phyloP scores from a whole-genome alignment of 2,329 filamentous ascomycete species.

The Exophiala alcalophila region DNA sequence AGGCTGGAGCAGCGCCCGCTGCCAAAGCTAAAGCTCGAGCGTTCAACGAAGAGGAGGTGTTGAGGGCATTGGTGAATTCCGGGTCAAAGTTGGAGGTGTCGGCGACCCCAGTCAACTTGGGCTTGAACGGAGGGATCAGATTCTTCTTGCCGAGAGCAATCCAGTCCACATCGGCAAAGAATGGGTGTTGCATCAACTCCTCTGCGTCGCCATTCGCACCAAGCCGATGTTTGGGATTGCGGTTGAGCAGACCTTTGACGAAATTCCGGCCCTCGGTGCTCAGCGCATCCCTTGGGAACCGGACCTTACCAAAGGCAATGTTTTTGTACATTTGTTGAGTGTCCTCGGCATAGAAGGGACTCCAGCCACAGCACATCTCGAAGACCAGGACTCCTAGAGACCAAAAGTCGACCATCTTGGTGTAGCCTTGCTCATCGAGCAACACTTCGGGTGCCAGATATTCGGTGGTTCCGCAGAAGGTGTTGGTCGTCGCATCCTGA shows the following conservation, averaged over 20 bases:
- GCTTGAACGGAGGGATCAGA: conserved; percentile 95
- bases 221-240: conserved; percentile 92
- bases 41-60: conserved; percentile 82
- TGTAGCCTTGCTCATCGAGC: conserved; percentile 93
- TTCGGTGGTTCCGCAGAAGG: conserved; percentile 97
- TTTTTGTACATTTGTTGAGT: conserved; percentile 99
- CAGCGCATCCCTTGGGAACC: conserved; percentile 90
- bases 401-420: conserved; percentile 99
- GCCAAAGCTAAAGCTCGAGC: conserved; percentile 84
- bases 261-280: conserved; percentile 96
- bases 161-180: conserved; percentile 96
- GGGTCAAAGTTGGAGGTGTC: conserved; percentile 98
- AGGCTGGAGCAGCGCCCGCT: conserved; percentile 74
- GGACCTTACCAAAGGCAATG: conserved; percentile 97
- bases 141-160: conserved; percentile 81
- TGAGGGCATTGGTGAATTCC: conserved; percentile 93
- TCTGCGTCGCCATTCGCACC: conserved; percentile 88
- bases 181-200: conserved; percentile 88
- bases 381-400: conserved; percentile 96
- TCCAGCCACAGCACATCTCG: conserved; percentile 99
- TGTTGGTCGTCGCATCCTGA: conserved; percentile 97
- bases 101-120: conserved; percentile 90
- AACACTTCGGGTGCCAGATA: conserved; percentile 95
- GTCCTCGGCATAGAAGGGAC: conserved; percentile 96
- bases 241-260: conserved; percentile 93